Base-by-base conservation (phyloP, 1,139 yeast genomes). In the Suhomyces coccinellae region DNA sequence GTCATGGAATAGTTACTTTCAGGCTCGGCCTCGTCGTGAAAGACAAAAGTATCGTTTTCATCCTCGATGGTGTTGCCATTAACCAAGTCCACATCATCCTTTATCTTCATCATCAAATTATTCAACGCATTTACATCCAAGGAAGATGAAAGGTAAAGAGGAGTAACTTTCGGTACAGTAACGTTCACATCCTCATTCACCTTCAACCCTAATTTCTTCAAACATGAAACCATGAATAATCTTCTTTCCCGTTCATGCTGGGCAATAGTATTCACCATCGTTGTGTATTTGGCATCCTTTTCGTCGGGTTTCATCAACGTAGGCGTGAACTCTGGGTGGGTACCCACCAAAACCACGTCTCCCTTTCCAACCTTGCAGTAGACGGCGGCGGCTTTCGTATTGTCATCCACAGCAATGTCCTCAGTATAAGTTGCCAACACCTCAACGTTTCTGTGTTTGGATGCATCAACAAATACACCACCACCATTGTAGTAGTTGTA, bases 281-380 rank as follows among this genome's bases (percentile, higher is more conserved):
- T 52, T 1, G 62, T 54, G 43, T 73, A 73, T 13, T 33, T 36
- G n/a, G 56, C 61, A 29, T 54, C 57, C 12, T 63, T 65, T 1
- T 52, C 54, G 4, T 47, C 44, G 0, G 63, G 57, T 43, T 67
- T 67, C 64, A 86, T 60, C 16, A 81, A 54, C 10, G 70, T 69
- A 0, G 90, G 83, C 1, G 82, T 73, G 58, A 84, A 89, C 63
- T 95, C 99, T 0, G 97, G 96, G 63, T 95, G 99, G 0, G 90
- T 77, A 0, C 98, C 98, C 3, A 86, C 73, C n/a, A 93, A 71
- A 3, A 93, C 63, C 0, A 84, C 96, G 32, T 69, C 71, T 2
- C 99, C 99, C 39, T 76, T 71, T 1, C 97, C 97, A 3, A 82
- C 79, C 13, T 73, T 70, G 55, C 89, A 79, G 47, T 78, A 68